A percentile compares a stretch with the other conserved stretches of the same genome.
Evolutionary conservation across 257 asterid species (phyloP).

Genomic region (Paulownia fortunei): DNA sequence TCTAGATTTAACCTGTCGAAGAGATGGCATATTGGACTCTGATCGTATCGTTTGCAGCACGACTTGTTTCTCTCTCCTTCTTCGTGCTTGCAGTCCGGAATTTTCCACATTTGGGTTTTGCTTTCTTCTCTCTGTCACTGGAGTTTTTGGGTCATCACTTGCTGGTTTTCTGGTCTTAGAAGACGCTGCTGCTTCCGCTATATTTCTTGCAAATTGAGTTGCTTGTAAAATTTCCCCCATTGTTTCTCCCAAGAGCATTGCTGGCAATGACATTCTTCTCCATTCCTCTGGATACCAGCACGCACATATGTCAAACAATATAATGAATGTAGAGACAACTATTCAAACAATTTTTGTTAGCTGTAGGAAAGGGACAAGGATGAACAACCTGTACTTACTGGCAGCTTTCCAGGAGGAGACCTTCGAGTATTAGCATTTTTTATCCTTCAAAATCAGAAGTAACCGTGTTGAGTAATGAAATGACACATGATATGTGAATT

Average conservation of each 20-base stretch:
- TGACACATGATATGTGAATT: background rate
- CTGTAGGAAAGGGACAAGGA: background rate
- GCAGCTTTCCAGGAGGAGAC: constrained; percentile 85
- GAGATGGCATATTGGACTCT: constrained; percentile 45
- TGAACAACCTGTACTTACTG: constrained; percentile 54
- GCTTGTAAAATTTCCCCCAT: constrained; percentile 80
- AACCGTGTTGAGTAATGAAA: background rate
- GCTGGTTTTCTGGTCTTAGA: constrained; percentile 41
- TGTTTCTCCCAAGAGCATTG: constrained; percentile 91
- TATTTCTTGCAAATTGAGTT: constrained; percentile 67
- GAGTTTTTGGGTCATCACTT: constrained; percentile 78
- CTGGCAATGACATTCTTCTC: constrained; percentile 84
- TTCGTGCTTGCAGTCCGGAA: constrained; percentile 55
- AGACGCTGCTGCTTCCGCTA: constrained; percentile 62
- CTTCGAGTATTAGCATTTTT: constrained; percentile 54
- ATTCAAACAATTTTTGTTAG: background rate
- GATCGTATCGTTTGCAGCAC: constrained; percentile 46
- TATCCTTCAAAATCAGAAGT: constrained; percentile 47
- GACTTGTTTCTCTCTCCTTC: constrained; percentile 72
- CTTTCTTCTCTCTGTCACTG: constrained; percentile 46
- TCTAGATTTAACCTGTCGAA: constrained; percentile 65
- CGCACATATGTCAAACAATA: background rate
- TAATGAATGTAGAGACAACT: background rate
- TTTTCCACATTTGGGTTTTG: constrained; percentile 46
- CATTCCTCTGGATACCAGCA: constrained; percentile 49